These are phyloP conservation scores for Leishmania aethiopica DNA, from an alignment of 208 protist species.

Conservation along the genomic window DNA sequence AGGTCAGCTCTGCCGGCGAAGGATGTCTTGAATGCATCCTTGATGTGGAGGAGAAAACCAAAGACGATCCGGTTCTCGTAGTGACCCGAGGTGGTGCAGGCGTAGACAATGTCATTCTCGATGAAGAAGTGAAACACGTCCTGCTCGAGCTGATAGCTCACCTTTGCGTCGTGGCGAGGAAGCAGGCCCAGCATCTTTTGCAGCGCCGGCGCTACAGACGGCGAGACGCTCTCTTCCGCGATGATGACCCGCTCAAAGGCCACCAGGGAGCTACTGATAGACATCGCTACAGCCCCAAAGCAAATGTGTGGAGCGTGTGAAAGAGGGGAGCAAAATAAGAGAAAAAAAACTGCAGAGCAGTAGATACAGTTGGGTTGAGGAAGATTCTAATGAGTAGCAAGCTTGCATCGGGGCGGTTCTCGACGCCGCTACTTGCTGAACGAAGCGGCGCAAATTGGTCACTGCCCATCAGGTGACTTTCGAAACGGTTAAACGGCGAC, in stretches of 20 bases:
- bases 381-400: neutral
- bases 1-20: conserved; percentile 56
- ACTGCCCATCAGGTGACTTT: neutral
- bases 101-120: conserved; percentile 84
- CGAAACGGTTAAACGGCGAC: neutral
- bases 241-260: conserved; percentile 52
- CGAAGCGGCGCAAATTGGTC: neutral
- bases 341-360: neutral
- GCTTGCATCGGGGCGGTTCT: neutral
- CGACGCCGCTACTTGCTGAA: neutral
- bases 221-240: conserved; percentile 51
- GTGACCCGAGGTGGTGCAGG: conserved; percentile 56
- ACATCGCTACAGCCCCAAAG: conserved; percentile 25
- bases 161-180: conserved; percentile 71
- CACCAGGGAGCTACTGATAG: conserved; percentile 56
- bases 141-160: conserved; percentile 79
- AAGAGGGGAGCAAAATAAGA: neutral
- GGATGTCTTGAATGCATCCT: conserved; percentile 67
- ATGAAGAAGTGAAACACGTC: conserved; percentile 83
- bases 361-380: neutral
- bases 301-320: neutral
- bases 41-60: conserved; percentile 67
- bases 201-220: conserved; percentile 39
- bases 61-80: conserved; percentile 69
- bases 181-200: conserved; percentile 74